Evolutionary conservation across 352 stramenopile genomes (phyloP), one percentile per base, ranked within the genome.

Genomic region (Phytophthora pluvialis): DNA sequence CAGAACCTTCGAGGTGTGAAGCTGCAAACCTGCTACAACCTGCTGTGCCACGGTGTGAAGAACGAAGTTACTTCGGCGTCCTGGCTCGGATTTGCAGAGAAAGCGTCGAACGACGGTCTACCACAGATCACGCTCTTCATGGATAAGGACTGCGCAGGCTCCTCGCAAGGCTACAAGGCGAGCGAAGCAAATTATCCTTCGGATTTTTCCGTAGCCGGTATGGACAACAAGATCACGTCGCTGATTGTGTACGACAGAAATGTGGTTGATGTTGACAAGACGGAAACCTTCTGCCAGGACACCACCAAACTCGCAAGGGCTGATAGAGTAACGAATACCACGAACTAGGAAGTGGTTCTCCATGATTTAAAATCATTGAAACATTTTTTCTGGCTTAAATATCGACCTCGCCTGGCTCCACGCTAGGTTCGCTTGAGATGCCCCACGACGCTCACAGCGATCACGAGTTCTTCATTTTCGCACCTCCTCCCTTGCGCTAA

Each of bases 181-280:
- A 49, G n/a, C 12, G 44, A 38, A 16, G 44, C 39, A 28, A 15
- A 31, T 2, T 63, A 55, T 43, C 55, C 45, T 3, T 50, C 36
- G 21, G 13, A 31, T 7, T 57, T 57, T 7, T 40, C n/a, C 18
- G 10, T 5, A 13, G 42, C 31, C 1, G 42, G 32, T n/a, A 43
- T 57, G 25, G 56, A 43, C 45, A 64, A 50, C 45, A 57, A 50
- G 44, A 50, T 64, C 45, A 57, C 45, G 26, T 64, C 35, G 11
- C 16, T 56, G 33, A 64, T 56, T 33, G 44, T 64, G 18, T 64
- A 44, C 26, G 10, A 31, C 3, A 46, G 44, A 31, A 63, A 63
- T 31, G 11, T 33, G 12, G 38, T 63, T 18, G 55, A 56, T 16
- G 29, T 55, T 11, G 44, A 63, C 44, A 38, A 48, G 16, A 63